phyloP scores from a whole-genome alignment of 2,329 filamentous ascomycete genomes.

The Sporothrix globosa region DNA sequence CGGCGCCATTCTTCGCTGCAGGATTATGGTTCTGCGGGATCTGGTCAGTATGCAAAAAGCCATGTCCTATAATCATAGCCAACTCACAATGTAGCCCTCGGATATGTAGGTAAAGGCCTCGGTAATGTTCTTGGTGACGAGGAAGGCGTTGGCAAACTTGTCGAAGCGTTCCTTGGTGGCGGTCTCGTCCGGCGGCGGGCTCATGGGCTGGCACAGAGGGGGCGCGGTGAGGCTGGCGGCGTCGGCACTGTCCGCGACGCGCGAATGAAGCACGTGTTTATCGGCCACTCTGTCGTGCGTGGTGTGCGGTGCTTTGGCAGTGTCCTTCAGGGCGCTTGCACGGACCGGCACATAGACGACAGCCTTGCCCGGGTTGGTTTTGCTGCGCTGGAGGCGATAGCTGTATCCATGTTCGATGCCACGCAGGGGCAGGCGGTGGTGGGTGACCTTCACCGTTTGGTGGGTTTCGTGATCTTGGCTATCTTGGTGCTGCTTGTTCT shows the following conservation, averaged over 20 bases:
- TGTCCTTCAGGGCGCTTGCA: not conserved
- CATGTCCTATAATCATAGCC: not conserved
- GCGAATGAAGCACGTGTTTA: not conserved
- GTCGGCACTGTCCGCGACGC: not conserved
- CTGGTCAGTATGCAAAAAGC: not conserved
- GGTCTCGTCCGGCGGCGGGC: conserved; percentile 36
- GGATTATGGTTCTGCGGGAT: conserved; percentile 38
- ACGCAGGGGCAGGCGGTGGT: conserved; percentile 9
- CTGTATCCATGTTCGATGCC: not conserved
- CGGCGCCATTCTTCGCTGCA: conserved; percentile 37
- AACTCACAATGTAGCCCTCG: conserved; percentile 38
- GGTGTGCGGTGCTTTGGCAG: not conserved
- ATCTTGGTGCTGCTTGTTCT: not conserved
- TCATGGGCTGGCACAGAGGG: conserved; percentile 34
- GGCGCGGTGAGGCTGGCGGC: not conserved
- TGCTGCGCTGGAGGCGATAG: conserved; percentile 22
- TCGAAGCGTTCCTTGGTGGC: conserved; percentile 38
- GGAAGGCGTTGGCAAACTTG: conserved; percentile 39
- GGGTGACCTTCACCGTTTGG: not conserved
- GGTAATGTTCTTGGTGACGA: conserved; percentile 39
- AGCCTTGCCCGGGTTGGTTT: conserved; percentile 1
- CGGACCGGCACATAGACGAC: not conserved
- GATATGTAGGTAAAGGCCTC: conserved; percentile 40
- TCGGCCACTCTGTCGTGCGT: not conserved
- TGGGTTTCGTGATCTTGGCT: not conserved